These are phyloP conservation scores for Nitzschia inconspicua DNA, from an alignment of 108 stramenopile species.

Conservation along the genomic window DNA sequence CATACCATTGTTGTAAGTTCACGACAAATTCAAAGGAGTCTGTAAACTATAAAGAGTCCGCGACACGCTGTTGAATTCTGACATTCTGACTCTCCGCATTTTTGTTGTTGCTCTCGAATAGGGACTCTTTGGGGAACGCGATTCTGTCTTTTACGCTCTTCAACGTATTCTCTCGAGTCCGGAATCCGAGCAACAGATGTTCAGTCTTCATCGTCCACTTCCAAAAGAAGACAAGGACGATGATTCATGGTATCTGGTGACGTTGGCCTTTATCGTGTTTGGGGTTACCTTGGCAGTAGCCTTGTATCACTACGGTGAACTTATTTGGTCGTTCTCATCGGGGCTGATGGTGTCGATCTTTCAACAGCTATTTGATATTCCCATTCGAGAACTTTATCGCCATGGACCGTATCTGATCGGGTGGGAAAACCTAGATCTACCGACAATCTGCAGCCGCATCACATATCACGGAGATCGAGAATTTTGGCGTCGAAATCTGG, in stretches of 20 bases:
- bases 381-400: constrained; percentile 53
- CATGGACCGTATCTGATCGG: constrained; percentile 48
- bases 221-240: not conserved
- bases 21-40: no score
- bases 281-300: not conserved
- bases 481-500: constrained; percentile 60
- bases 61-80: no score
- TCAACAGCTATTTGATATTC: constrained; percentile 30
- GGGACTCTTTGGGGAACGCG: constrained; percentile 24
- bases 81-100: no score
- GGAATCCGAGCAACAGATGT: not conserved
- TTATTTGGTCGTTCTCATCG: not conserved
- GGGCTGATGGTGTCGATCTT: constrained; percentile 1
- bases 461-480: constrained; percentile 51
- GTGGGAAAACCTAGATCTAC: constrained; percentile 58
- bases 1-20: no score
- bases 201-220: not conserved
- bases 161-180: constrained; percentile 11
- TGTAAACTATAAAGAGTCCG: no score
- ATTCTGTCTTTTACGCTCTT: constrained; percentile 21
- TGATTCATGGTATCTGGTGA: not conserved
- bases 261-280: not conserved
- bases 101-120: no score
- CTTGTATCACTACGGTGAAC: not conserved
- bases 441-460: constrained; percentile 46